phyloP scores from a whole-genome alignment of 192 early-diverging fungal species.

The Lobulomyces angularis region DNA sequence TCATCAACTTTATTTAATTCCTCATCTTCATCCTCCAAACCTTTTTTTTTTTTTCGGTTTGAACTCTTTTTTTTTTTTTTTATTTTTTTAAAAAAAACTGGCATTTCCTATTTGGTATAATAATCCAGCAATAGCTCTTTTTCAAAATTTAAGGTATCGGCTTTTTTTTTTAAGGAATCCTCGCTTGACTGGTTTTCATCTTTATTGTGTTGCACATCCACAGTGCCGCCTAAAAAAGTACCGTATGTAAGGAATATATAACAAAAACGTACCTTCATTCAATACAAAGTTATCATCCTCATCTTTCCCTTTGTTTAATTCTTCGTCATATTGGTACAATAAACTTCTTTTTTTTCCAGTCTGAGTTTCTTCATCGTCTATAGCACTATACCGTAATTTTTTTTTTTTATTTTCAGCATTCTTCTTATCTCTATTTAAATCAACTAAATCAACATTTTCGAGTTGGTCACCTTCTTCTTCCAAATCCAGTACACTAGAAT shows the following conservation, averaged over 20 bases:
- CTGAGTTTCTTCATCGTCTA: constrained; percentile 56
- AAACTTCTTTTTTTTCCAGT: constrained; percentile 40
- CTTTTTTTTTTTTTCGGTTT: constrained; percentile 32
- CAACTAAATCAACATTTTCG: constrained; percentile 53
- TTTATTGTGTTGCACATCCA: not conserved
- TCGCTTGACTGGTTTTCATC: not conserved
- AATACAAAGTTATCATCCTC: constrained; percentile 18
- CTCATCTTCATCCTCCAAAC: constrained; percentile 4
- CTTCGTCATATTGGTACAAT: constrained; percentile 71
- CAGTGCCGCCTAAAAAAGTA: constrained; percentile 16
- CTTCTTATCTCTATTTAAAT: constrained; percentile 50
- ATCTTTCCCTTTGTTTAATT: constrained; percentile 21
- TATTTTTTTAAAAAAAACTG: constrained; percentile 63
- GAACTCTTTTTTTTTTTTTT: constrained; percentile 48
- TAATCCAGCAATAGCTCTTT: constrained; percentile 75
- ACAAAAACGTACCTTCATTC: constrained; percentile 34
- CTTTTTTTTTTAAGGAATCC: constrained; percentile 21
- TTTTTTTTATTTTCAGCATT: constrained; percentile 66
- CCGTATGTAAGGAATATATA: constrained; percentile 15
- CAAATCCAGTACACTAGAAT: constrained; percentile 25
- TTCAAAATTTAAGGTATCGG: constrained; percentile 20
- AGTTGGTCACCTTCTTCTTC: constrained; percentile 61
- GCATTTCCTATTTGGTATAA: constrained; percentile 78
- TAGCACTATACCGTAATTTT: constrained; percentile 51
- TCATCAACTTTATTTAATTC: constrained; percentile 18